Conservation (phyloP, 163 green algal species). For the Prototheca stagnorum region DNA sequence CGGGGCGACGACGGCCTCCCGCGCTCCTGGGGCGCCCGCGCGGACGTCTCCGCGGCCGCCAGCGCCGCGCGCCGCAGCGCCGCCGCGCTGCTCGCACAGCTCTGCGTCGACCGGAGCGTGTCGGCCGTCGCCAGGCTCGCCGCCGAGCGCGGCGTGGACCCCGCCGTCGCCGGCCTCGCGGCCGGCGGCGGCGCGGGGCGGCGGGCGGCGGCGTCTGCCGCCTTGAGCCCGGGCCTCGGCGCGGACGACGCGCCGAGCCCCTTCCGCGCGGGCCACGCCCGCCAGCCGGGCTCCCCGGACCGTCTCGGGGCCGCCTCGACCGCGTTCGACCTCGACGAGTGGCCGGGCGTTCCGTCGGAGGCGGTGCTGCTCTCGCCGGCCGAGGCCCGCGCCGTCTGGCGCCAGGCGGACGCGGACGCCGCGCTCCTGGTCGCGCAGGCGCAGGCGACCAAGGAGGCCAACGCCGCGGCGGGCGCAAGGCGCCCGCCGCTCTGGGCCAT, state of each 20-base stretch:
- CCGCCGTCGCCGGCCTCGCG: not conserved
- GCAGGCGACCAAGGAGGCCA: constrained; percentile 55
- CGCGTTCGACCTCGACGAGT: constrained; percentile 32
- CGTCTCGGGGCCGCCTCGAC: constrained; percentile 2
- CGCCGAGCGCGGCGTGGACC: not conserved
- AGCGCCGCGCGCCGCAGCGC: constrained; percentile 37
- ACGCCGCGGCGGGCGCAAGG: constrained; percentile 48
- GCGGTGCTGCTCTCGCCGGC: constrained; percentile 54
- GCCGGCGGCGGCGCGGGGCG: not conserved
- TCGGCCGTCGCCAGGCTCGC: not conserved
- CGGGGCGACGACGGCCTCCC: constrained; percentile 52
- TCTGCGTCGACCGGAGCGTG: constrained; percentile 33
- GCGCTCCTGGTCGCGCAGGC: constrained; percentile 63
- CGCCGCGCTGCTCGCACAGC: constrained; percentile 46
- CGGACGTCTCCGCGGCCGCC: constrained; percentile 48
- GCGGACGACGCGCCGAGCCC: too few relatives aligned
- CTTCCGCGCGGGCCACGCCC: not conserved
- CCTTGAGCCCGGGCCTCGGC: too few relatives aligned
- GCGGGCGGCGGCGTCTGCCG: constrained; percentile 1
- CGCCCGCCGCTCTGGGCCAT: constrained; percentile 81
- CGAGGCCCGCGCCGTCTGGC: constrained; percentile 55
- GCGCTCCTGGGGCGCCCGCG: constrained; percentile 47
- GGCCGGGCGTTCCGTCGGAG: constrained; percentile 18
- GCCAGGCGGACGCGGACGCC: constrained; percentile 62
- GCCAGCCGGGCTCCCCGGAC: not conserved